Evolutionary conservation across 2,329 filamentous ascomycete species (phyloP).

Genomic region (Madurella fahalii): DNA sequence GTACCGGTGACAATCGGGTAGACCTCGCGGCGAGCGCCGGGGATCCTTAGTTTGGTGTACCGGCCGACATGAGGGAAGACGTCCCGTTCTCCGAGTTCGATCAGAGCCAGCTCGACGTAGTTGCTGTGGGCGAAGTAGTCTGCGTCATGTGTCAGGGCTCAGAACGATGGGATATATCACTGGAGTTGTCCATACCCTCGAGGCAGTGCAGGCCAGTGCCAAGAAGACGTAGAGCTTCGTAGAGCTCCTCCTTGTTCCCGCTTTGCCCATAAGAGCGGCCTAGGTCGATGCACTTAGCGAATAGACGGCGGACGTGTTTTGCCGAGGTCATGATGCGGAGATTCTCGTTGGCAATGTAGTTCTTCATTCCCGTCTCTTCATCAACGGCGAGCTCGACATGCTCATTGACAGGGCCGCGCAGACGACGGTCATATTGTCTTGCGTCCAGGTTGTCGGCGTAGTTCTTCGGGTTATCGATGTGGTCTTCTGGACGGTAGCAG

Average conservation of each 20-base stretch:
- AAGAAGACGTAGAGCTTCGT: constrained; percentile 80
- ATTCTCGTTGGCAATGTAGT: constrained; percentile 87
- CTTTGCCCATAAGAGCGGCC: constrained; percentile 66
- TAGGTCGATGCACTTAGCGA: constrained; percentile 71
- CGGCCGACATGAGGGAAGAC: constrained; percentile 86
- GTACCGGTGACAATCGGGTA: constrained; percentile 87
- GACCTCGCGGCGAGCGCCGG: constrained; percentile 61
- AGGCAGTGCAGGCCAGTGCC: constrained; percentile 88
- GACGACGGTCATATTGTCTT: constrained; percentile 71
- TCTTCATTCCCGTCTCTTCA: constrained; percentile 73
- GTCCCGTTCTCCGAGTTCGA: constrained; percentile 75
- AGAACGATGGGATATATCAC: not conserved
- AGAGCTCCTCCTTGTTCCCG: constrained; percentile 69
- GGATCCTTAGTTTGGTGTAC: constrained; percentile 64
- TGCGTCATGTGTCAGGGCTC: constrained; percentile 24
- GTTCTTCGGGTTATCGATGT: constrained; percentile 75
- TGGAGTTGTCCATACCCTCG: constrained; percentile 51
- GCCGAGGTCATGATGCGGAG: constrained; percentile 78
- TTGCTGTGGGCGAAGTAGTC: constrained; percentile 94
- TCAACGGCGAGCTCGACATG: constrained; percentile 74
- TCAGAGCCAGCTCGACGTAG: constrained; percentile 82
- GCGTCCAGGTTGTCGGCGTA: constrained; percentile 89
- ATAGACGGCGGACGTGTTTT: constrained; percentile 68
- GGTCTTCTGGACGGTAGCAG: constrained; percentile 74
- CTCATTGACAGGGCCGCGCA: constrained; percentile 80